These are phyloP conservation scores for Mucor piriformis DNA, from an alignment of 371 early-diverging fungal genomes.

Conservation along the genomic window DNA sequence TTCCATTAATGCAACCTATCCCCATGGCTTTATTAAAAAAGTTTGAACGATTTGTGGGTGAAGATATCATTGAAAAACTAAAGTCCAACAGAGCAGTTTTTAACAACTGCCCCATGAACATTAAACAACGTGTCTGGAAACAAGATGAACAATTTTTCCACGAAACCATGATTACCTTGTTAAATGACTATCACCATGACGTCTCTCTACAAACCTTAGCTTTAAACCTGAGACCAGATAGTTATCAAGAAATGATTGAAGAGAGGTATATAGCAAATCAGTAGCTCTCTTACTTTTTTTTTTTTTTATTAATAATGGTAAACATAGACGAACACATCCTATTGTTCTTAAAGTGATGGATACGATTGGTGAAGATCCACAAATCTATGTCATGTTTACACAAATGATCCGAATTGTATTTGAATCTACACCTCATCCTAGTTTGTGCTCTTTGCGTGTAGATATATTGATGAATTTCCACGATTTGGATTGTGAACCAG, in stretches of 20 bases:
- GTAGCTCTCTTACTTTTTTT: background rate
- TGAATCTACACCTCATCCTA: constrained; percentile 58
- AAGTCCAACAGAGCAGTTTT: constrained; percentile 52
- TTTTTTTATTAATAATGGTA: background rate
- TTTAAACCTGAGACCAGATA: constrained; percentile 53
- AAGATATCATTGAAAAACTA: constrained; percentile 53
- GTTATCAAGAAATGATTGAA: constrained; percentile 51
- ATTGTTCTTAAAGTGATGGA: constrained; percentile 54
- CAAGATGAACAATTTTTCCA: constrained; percentile 51
- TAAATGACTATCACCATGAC: constrained; percentile 51
- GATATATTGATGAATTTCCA: constrained; percentile 73
- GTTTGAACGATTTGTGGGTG: constrained; percentile 54
- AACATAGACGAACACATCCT: constrained; percentile 56
- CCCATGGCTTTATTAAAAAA: constrained; percentile 65
- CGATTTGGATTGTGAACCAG: constrained; percentile 53
- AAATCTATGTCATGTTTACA: constrained; percentile 63
- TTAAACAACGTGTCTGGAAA: constrained; percentile 54
- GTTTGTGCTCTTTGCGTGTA: constrained; percentile 67
- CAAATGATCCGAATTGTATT: constrained; percentile 62
- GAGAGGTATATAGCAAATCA: constrained; percentile 37
- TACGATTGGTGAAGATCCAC: constrained; percentile 56
- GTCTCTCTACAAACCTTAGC: constrained; percentile 42
- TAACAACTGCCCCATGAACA: constrained; percentile 46
- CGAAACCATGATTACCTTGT: constrained; percentile 38
- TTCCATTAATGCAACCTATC: constrained; percentile 62